Percentiles rank a stretch among this genome's conserved stretches.
These are phyloP conservation scores for Fusarium verrucosum DNA, from an alignment of 2,329 filamentous ascomycete genomes.

Conservation along the genomic window DNA sequence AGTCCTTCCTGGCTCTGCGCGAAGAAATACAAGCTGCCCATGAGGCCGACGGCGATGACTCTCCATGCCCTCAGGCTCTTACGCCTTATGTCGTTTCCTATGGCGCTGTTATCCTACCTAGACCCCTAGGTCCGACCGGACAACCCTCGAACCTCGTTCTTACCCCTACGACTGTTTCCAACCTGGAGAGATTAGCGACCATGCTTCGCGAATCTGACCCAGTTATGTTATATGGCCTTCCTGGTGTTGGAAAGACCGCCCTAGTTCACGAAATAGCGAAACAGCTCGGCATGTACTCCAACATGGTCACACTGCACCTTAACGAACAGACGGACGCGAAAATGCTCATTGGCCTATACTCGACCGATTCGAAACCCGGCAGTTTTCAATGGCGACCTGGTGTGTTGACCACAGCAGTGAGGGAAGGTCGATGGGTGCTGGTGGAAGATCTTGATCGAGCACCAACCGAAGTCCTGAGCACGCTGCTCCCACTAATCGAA, in stretches of 20 bases:
- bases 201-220: conserved; percentile 75
- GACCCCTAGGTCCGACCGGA: conserved; percentile 60
- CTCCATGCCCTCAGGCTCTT: conserved; percentile 53
- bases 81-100: conserved; percentile 71
- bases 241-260: conserved; percentile 91
- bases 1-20: conserved; percentile 56
- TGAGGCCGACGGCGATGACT: conserved; percentile 11
- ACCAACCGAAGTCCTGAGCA: conserved; percentile 93
- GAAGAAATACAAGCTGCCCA: conserved; percentile 48
- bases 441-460: conserved; percentile 97
- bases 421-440: conserved; percentile 93
- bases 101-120: conserved; percentile 73
- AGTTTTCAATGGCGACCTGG: conserved; percentile 93
- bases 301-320: conserved; percentile 92
- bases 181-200: conserved; percentile 74
- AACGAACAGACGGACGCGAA: conserved; percentile 99
- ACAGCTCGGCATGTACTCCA: conserved; percentile 78
- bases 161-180: conserved; percentile 76
- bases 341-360: conserved; percentile 92
- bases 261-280: conserved; percentile 83
- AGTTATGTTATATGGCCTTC: conserved; percentile 80
- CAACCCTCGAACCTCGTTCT: conserved; percentile 66
- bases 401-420: conserved; percentile 91
- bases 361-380: conserved; percentile 85
- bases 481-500: conserved; percentile 91